phyloP scores from a whole-genome alignment of 2,329 filamentous ascomycete genomes.

The Neocatenulostroma microsporum region DNA sequence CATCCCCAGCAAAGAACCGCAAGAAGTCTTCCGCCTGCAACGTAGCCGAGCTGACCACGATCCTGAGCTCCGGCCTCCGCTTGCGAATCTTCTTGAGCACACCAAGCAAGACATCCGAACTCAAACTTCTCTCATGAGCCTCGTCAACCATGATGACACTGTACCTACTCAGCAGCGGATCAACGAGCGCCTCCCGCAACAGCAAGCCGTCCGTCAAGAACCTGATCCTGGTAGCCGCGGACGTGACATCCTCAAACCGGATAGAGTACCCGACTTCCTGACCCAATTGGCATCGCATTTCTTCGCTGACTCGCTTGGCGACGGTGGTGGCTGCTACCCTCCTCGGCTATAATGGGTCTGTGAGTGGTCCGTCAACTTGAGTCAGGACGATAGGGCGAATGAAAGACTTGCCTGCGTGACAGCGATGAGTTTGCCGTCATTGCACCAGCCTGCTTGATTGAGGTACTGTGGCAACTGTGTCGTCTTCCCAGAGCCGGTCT shows the following conservation, averaged over 20 bases:
- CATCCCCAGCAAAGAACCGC: slow-evolving; percentile 59
- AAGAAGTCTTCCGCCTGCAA: slow-evolving; percentile 82
- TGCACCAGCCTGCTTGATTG: slow-evolving; percentile 81
- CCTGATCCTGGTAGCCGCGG: slow-evolving; percentile 77
- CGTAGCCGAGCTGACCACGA: slow-evolving; percentile 90
- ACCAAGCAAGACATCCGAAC: slow-evolving; percentile 83
- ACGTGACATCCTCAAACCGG: slow-evolving; percentile 83
- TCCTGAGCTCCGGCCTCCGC: slow-evolving; percentile 69
- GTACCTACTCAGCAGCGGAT: slow-evolving; percentile 83
- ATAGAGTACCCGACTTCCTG: slow-evolving; percentile 88
- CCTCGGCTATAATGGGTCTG: slow-evolving; percentile 55
- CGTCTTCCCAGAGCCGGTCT: slow-evolving; percentile 92
- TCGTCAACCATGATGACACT: slow-evolving; percentile 98
- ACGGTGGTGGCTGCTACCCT: slow-evolving; percentile 88
- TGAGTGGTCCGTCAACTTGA: slow-evolving; percentile 26
- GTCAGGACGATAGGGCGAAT: not conserved
- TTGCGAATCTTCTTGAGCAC: slow-evolving; percentile 83
- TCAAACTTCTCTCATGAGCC: slow-evolving; percentile 87
- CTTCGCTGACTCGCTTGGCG: slow-evolving; percentile 79
- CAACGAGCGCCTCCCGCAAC: slow-evolving; percentile 83
- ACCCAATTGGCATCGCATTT: slow-evolving; percentile 75
- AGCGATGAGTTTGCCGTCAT: slow-evolving; percentile 71
- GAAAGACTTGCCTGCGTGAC: slow-evolving; percentile 69
- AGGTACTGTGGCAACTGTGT: slow-evolving; percentile 93
- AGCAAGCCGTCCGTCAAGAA: slow-evolving; percentile 91